These are phyloP conservation scores for Ensete glaucum DNA, from an alignment of 176 grass and related monocot species.

Conservation along the genomic window DNA sequence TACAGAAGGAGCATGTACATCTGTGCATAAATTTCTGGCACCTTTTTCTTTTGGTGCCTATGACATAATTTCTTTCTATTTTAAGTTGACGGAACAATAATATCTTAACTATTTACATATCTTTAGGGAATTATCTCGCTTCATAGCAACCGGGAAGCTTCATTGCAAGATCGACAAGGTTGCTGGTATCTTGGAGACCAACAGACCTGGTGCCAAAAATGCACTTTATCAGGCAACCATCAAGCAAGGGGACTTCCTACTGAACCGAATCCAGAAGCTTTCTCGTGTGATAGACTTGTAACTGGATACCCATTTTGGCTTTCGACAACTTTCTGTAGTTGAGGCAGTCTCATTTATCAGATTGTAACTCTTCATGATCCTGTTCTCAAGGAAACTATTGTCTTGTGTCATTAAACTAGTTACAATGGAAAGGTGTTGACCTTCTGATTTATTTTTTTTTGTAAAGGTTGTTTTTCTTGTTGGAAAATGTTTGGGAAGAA, in stretches of 20 bases:
- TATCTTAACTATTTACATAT: not conserved
- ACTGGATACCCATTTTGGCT: not conserved
- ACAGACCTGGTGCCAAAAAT: constrained; percentile 80
- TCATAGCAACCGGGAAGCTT: constrained; percentile 91
- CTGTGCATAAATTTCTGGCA: not conserved
- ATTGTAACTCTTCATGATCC: not conserved
- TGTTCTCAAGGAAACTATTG: no score
- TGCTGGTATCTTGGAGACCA: constrained; percentile 81
- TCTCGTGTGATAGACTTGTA: constrained; percentile 91
- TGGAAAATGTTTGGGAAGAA: no score
- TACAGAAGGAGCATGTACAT: not conserved
- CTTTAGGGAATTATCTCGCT: constrained; percentile 81
- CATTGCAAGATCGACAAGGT: constrained; percentile 99
- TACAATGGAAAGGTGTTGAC: no score
- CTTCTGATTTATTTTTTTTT: no score
- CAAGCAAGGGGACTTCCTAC: constrained; percentile 94
- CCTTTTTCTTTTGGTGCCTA: not conserved
- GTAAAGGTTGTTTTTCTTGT: no score
- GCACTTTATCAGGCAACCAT: constrained; percentile 96
- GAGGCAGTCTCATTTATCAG: not conserved
- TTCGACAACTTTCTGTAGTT: not conserved
- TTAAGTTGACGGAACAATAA: not conserved
- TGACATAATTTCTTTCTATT: no score
- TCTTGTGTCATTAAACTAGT: no score
- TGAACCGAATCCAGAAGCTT: constrained; percentile 94